Evolutionary conservation across 1,139 yeast species (phyloP), one percentile per base, ranked within the genome.

Genomic region (Hyphopichia khmerensis): DNA sequence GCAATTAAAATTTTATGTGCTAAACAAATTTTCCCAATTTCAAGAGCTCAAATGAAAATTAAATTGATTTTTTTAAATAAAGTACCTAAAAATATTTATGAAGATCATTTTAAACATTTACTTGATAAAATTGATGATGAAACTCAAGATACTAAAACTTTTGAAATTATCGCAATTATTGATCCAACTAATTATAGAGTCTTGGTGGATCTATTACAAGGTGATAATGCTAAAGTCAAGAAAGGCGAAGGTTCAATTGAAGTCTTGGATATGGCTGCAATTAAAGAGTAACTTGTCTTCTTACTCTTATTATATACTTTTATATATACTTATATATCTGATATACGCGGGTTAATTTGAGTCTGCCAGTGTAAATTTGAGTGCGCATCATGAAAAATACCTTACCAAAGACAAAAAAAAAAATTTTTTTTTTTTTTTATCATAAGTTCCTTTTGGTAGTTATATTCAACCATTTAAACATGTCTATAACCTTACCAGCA

Each of bases 1-100:
- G 97, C 96, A 4, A 91, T 95, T 51, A 87, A 82, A 57, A 61
- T 86, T 41, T 69, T 93, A 41, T 84, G 87, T 8, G 79, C 82
- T 32, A 79, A 80, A 53, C 98, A 93, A 60, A 70, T 90, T 36
- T 84, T 93, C 34, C 98, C 99, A 10, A 91, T 93, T 48, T 95
- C 90, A 0, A 77, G 99, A 52, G 98, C 99, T 0, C 86, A 87
- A 55, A 93, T 93, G 99, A 84, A 89, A 65, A 77, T 93, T 24
- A 81, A 84, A 52, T 70, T 87, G 13, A 64, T 75, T 0, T 57
- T 84, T 29, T 64, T 72, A 19, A 71, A 72, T 13, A 77, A 80
- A 41, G 81, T 80, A 1, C 77, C 80, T 56, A 69, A 67, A 32
- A 66, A 75, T 44, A 56, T 64, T 2, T 72, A 60, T 46, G 68